These are phyloP conservation scores for Geotrichum klebahnii DNA, from an alignment of 1,139 yeast genomes.

Conservation along the genomic window DNA sequence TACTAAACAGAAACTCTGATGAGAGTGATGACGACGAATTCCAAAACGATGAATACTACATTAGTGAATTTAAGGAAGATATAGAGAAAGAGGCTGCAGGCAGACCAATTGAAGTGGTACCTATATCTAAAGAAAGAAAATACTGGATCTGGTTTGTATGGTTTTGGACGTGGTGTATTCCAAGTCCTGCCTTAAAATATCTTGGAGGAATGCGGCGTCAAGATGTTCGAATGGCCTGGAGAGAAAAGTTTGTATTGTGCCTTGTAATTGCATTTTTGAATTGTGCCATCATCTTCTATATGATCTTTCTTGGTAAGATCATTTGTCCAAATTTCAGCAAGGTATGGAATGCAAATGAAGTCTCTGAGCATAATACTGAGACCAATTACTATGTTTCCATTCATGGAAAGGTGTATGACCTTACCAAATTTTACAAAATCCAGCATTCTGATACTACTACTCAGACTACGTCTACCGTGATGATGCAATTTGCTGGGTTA, in stretches of 20 bases:
- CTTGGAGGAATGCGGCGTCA: constrained; percentile 38
- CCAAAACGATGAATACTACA: constrained; percentile 28
- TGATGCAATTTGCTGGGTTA: constrained; percentile 41
- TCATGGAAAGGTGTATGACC: constrained; percentile 43
- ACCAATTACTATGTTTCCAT: constrained; percentile 40
- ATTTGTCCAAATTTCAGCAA: constrained; percentile 44
- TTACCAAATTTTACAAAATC: constrained; percentile 36
- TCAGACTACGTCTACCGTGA: constrained; percentile 32
- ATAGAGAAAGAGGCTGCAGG: constrained; percentile 26
- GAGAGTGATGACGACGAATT: constrained; percentile 27
- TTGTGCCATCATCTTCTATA: constrained; percentile 36
- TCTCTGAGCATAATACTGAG: constrained; percentile 38
- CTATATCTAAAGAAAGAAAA: constrained; percentile 36
- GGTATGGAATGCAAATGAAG: constrained; percentile 41
- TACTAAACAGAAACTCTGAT: constrained; percentile 22
- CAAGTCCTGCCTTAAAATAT: constrained; percentile 37
- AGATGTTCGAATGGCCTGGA: constrained; percentile 43
- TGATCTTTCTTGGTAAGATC: constrained; percentile 42
- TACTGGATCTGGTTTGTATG: constrained; percentile 42
- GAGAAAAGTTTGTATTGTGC: constrained; percentile 44
- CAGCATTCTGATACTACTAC: constrained; percentile 42
- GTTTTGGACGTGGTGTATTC: constrained; percentile 42
- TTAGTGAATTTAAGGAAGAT: constrained; percentile 30
- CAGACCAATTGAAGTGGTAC: constrained; percentile 30
- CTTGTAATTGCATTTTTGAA: constrained; percentile 43